These are phyloP conservation scores for Suillus paluster DNA, from an alignment of 768 basidiomycete species.

Conservation along the genomic window DNA sequence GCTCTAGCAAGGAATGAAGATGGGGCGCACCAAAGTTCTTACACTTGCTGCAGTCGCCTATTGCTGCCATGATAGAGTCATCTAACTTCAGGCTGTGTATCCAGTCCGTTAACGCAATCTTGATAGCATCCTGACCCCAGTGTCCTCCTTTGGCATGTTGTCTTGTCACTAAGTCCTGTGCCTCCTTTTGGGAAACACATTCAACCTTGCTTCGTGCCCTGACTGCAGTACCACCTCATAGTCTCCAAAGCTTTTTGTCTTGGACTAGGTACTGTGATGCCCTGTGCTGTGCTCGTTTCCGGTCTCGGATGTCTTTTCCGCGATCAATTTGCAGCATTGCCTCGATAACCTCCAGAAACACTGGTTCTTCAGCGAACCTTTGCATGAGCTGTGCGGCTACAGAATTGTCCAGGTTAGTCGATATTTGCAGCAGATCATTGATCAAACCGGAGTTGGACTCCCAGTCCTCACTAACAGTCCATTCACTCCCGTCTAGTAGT, in stretches of 20 bases:
- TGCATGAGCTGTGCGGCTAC: neutral
- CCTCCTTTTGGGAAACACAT: neutral
- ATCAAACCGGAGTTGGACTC: constrained; percentile 20
- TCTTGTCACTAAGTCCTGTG: neutral
- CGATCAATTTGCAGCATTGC: constrained; percentile 18
- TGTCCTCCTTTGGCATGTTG: constrained; percentile 12
- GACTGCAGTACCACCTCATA: constrained; percentile 11
- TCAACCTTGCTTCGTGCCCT: neutral
- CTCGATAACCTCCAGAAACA: constrained; percentile 21
- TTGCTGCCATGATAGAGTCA: constrained; percentile 12
- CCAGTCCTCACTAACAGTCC: constrained; percentile 35
- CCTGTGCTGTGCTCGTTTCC: constrained; percentile 21
- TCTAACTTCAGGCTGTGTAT: constrained; percentile 11
- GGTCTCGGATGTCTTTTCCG: constrained; percentile 13
- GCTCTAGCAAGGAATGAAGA: constrained; percentile 19
- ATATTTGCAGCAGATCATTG: constrained; percentile 14
- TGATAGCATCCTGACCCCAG: constrained; percentile 14
- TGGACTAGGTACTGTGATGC: constrained; percentile 19
- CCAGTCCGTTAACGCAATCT: constrained; percentile 17
- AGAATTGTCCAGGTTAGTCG: too few relatives aligned
- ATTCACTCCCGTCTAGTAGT: constrained; percentile 17
- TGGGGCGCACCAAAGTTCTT: constrained; percentile 37
- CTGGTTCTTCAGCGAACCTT: constrained; percentile 18
- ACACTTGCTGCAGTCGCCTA: constrained; percentile 19
- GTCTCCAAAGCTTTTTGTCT: constrained; percentile 17